Evolutionary conservation across 176 grass and related monocot species (phyloP).

Genomic region (Zoysia japonica): DNA sequence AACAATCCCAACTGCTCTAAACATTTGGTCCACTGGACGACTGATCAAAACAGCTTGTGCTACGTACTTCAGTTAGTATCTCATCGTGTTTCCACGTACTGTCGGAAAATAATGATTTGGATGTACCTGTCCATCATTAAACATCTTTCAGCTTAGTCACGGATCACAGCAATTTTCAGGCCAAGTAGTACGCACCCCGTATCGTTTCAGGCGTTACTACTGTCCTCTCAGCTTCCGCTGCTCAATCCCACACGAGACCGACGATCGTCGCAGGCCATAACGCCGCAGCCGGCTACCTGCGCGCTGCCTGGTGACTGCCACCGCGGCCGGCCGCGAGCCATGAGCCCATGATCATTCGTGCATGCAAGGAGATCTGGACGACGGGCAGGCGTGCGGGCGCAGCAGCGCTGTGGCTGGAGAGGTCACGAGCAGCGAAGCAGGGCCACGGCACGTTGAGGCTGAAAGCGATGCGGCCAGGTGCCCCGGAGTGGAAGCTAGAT

Average conservation of each 20-base stretch:
- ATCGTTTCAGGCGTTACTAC: no score
- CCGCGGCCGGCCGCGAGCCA: not conserved
- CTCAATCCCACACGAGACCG: slow-evolving; percentile 41
- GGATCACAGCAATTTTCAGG: no score
- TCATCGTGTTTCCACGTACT: no score
- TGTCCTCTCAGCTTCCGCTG: not conserved
- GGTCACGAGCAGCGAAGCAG: not conserved
- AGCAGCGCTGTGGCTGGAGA: not conserved
- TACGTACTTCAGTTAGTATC: no score
- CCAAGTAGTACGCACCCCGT: no score
- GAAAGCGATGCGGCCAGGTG: slow-evolving; percentile 21
- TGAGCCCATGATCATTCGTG: slow-evolving; percentile 1
- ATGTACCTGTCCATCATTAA: no score
- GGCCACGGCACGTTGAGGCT: slow-evolving; percentile 25
- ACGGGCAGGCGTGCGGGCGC: not conserved
- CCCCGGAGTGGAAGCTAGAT: slow-evolving; percentile 20
- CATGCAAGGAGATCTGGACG: not conserved
- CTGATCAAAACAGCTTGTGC: no score
- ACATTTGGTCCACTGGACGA: no score
- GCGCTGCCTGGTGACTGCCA: not conserved
- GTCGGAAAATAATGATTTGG: no score
- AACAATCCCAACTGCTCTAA: no score
- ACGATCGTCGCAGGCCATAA: slow-evolving; percentile 17
- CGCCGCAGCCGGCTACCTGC: slow-evolving; percentile 23
- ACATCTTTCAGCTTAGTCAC: no score